phyloP scores from a whole-genome alignment of 2,329 filamentous ascomycete genomes.

The Sodiomyces alkalinus region DNA sequence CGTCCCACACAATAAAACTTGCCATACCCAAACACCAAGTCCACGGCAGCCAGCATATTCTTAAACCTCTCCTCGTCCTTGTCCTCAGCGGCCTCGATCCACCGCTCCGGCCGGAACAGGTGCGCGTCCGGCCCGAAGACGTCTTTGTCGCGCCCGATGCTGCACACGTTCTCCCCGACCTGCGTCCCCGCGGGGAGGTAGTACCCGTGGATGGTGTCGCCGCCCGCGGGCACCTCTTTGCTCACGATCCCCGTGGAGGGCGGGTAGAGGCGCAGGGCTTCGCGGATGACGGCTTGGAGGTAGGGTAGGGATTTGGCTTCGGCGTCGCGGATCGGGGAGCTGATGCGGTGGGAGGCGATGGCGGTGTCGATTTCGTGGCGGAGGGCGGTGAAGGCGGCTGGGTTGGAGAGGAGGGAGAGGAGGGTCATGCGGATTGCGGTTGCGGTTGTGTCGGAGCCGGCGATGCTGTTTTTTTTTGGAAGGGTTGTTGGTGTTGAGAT shows the following conservation, averaged over 20 bases:
- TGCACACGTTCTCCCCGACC: constrained; percentile 24
- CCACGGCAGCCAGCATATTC: constrained; percentile 20
- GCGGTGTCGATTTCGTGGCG: constrained; percentile 29
- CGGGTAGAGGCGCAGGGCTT: constrained; percentile 34
- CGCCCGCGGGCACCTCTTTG: constrained; percentile 28
- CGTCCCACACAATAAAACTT: constrained; percentile 28
- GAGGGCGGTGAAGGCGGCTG: constrained; percentile 26
- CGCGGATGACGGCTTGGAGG: constrained; percentile 35
- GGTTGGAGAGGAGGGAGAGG: constrained; percentile 34
- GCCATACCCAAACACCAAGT: constrained; percentile 26
- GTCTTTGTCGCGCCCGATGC: constrained; percentile 19
- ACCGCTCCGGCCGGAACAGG: constrained; percentile 30
- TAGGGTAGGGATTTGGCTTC: constrained; percentile 23
- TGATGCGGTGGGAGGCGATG: constrained; percentile 3
- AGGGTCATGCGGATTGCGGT: constrained; percentile 28
- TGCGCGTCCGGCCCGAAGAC: constrained; percentile 30
- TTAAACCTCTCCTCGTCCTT: constrained; percentile 14
- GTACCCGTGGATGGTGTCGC: constrained; percentile 19
- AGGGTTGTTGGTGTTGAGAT: too few relatives aligned
- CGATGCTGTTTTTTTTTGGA: too few relatives aligned
- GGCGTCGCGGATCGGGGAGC: constrained; percentile 14
- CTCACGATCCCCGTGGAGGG: constrained; percentile 30
- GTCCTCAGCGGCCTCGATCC: constrained; percentile 22
- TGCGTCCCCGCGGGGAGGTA: constrained; percentile 20
- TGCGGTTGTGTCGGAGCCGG: constrained; percentile 20